Conservation (phyloP, 2,329 filamentous ascomycete genomes). For the Aureobasidium sp. region DNA sequence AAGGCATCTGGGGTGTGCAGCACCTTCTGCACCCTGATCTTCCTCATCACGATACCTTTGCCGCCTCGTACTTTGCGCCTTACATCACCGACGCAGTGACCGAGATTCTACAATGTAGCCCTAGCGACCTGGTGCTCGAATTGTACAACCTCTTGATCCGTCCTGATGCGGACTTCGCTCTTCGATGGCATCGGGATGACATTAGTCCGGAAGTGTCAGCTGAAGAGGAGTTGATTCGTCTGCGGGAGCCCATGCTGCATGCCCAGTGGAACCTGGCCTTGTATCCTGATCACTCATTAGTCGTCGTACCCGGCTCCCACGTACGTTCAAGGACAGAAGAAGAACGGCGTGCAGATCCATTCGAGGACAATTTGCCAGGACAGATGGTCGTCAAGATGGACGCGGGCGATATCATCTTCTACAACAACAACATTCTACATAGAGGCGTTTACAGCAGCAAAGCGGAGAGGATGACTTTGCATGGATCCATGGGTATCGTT, state of each 20-base stretch:
- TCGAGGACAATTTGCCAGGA: constrained; percentile 52
- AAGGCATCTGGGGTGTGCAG: constrained; percentile 84
- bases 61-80: constrained; percentile 63
- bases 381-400: constrained; percentile 60
- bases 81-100: constrained; percentile 56
- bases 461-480: constrained; percentile 61
- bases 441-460: constrained; percentile 56
- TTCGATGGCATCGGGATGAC: constrained; percentile 83
- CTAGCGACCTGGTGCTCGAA: constrained; percentile 70
- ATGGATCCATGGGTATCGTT: constrained; percentile 62
- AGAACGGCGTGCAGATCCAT: constrained; percentile 63
- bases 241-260: constrained; percentile 59
- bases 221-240: constrained; percentile 58
- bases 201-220: constrained; percentile 58
- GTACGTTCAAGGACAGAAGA: constrained; percentile 58
- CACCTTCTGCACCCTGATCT: constrained; percentile 71
- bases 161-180: constrained; percentile 62
- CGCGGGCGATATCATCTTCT: constrained; percentile 76
- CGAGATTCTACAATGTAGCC: constrained; percentile 50
- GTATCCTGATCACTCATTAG: constrained; percentile 63
- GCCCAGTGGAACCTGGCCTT: constrained; percentile 85
- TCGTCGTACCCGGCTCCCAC: constrained; percentile 75
- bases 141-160: constrained; percentile 79
- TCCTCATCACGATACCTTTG: constrained; percentile 54
- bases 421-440: constrained; percentile 84